phyloP scores from a whole-genome alignment of 106 monocot species.

The Allium fistulosum region DNA sequence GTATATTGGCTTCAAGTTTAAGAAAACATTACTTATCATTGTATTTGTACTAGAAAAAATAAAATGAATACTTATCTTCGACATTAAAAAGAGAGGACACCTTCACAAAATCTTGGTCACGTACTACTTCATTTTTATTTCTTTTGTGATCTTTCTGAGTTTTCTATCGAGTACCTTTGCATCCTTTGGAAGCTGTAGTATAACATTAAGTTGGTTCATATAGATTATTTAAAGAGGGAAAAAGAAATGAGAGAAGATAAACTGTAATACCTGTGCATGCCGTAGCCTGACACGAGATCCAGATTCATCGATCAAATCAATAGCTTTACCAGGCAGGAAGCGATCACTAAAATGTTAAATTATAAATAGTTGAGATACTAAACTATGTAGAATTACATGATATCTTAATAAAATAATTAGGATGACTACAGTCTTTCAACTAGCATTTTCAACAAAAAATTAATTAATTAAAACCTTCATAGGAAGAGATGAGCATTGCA shows the following conservation, averaged over 20 bases:
- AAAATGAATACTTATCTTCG: no score
- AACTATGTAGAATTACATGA: no score
- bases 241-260: background rate
- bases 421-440: no score
- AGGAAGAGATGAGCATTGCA: no score
- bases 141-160: conserved; percentile 60
- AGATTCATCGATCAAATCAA: conserved; percentile 80
- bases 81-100: conserved; percentile 5
- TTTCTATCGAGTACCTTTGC: conserved; percentile 73
- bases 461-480: no score
- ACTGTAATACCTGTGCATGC: conserved; percentile 48
- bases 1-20: no score
- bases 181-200: conserved; percentile 55
- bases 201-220: background rate
- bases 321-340: conserved; percentile 74
- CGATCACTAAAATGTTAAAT: conserved; percentile 36
- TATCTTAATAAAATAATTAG: no score
- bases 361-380: no score
- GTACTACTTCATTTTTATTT: conserved; percentile 66
- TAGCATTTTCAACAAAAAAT: no score
- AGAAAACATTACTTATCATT: no score
- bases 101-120: conserved; percentile 80
- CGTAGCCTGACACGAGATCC: conserved; percentile 78
- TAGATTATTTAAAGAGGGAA: background rate
- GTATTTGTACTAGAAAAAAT: no score